Evolutionary conservation across 441 rosid genomes (phyloP), one percentile per base, ranked within the genome.

Genomic region (Erodium trifolium): DNA sequence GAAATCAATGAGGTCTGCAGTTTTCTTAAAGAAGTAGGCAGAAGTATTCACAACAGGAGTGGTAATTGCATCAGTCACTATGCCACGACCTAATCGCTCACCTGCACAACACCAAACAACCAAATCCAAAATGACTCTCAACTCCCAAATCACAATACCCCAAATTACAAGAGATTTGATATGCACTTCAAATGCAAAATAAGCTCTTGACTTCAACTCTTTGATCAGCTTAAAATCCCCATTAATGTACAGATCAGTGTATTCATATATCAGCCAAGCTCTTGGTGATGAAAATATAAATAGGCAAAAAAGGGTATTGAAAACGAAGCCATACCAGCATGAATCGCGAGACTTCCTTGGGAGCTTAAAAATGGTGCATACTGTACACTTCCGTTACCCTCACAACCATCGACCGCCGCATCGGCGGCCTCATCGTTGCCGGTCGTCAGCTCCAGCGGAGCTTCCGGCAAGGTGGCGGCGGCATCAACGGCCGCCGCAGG

Each of bases 21-120:
- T 86, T 71, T 85, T 85, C 85, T 88, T 87, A 78, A 92, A 94
- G 85, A 84, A 84, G 70, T 88, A 92, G 2, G 96, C 99, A 79
- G 99, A 84, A 59, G 99, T 92, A 74, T 91, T 90, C 75, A 91
- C 93, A 66, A 92, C 90, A 0, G 97, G 99, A 5, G 97, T 94
- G 1, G 99, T 92, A 70, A 94, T 90, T 66, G 94, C 97, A 86
- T 94, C 99, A 3, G 96, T 94, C 47, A 86, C 96, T 71, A 92
- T 90, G 63, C 93, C 92, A 62, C 99, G 91, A 68, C 98, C 99
- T 72, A 88, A 86, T 79, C 97, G 83, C 70, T 94, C 99, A 75
- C 97, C 99, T 94, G 73, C 68, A n/a, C 0, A 59, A 7, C 10
- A 70, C 51, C 35, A 14, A 35, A 43, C 39, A 39, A 39, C 45